Conservation (phyloP, 2,329 filamentous ascomycete genomes). For the Periconia sp. region DNA sequence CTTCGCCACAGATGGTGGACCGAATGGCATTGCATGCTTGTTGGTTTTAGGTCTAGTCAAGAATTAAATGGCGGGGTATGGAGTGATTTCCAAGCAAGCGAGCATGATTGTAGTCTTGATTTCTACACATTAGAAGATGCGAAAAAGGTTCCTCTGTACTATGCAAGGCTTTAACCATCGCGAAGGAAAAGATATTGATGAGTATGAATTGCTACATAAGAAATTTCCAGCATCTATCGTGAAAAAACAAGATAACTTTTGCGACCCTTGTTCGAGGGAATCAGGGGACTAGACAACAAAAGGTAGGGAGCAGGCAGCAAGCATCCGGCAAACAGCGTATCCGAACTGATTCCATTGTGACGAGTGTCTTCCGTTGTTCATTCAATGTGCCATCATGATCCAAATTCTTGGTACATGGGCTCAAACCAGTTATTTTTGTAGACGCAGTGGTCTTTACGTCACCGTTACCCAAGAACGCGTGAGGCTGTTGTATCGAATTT, state of each 20-base stretch:
- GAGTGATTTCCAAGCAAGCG: not conserved
- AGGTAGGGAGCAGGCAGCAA: not conserved
- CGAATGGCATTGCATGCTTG: conserved; percentile 6
- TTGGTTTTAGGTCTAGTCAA: not conserved
- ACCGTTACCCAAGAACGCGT: conserved; percentile 40
- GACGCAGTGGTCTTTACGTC: conserved; percentile 49
- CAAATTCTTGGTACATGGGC: conserved; percentile 48
- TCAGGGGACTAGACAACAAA: not conserved
- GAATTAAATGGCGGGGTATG: not conserved
- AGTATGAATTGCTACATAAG: no score
- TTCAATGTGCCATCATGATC: conserved; percentile 52
- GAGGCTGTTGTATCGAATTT: conserved; percentile 37
- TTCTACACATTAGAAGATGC: not conserved
- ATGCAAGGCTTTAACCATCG: not conserved
- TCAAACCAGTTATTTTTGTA: conserved; percentile 44
- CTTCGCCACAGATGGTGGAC: not conserved
- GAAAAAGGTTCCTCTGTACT: not conserved
- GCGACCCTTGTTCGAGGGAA: not conserved
- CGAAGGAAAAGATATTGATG: no score
- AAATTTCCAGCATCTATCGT: not conserved
- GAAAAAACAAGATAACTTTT: not conserved
- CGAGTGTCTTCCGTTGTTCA: conserved; percentile 19
- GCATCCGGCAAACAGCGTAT: not conserved
- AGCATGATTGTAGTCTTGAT: not conserved
- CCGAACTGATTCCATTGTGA: not conserved